Evolutionary conservation across 495 filamentous ascomycete species (phyloP).

Genomic region (Lepraria neglecta): DNA sequence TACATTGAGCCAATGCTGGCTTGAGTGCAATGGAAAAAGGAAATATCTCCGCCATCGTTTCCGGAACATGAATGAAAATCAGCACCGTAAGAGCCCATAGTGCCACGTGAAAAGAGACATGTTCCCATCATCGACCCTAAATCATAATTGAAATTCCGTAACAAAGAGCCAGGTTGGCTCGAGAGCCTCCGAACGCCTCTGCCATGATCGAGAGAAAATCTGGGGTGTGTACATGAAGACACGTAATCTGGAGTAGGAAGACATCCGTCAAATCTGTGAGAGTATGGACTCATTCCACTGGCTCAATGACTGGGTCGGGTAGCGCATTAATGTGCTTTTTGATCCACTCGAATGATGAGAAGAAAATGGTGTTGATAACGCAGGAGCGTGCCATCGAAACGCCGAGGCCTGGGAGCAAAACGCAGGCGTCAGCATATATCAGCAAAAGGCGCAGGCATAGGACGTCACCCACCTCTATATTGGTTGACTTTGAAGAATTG

Average conservation of each 20-base stretch:
- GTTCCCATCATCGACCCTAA: too few relatives aligned
- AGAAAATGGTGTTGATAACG: constrained; percentile 28
- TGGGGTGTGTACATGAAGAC: background rate
- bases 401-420: constrained; percentile 50
- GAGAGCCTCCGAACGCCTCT: too few relatives aligned
- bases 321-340: constrained; percentile 30
- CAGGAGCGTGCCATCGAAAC: constrained; percentile 73
- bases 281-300: constrained; percentile 2
- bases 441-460: background rate
- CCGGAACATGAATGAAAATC: background rate
- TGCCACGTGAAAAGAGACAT: background rate
- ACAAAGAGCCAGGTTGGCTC: too few relatives aligned
- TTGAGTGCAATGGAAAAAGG: background rate
- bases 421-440: constrained; percentile 5
- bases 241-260: background rate
- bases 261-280: background rate
- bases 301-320: constrained; percentile 18
- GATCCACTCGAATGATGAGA: constrained; percentile 27
- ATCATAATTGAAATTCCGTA: too few relatives aligned
- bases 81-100: background rate
- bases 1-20: background rate
- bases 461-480: constrained; percentile 48
- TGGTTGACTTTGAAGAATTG: constrained; percentile 64
- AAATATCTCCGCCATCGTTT: background rate
- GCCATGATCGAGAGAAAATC: background rate